Evolutionary conservation across 2,329 filamentous ascomycete species (phyloP).

Genomic region (Blumeriella jaapii): DNA sequence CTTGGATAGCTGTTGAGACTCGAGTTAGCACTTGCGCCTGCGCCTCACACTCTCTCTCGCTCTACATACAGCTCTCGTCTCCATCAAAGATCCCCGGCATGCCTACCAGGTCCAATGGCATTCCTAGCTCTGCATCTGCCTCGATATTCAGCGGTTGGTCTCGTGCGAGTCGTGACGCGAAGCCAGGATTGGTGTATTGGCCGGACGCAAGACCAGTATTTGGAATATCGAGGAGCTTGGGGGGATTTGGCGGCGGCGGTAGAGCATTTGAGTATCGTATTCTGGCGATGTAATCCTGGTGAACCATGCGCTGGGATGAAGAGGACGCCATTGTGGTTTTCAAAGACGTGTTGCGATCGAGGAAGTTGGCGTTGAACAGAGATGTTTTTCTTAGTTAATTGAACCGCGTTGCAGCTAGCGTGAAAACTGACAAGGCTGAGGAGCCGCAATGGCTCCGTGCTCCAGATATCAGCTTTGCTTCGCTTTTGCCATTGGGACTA

Average conservation of each 20-base stretch:
- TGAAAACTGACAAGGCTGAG: background rate
- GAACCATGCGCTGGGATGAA: conserved; percentile 41
- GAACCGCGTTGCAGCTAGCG: background rate
- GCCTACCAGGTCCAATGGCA: conserved; percentile 91
- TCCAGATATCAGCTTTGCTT: too few relatives aligned
- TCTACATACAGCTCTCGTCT: conserved; percentile 69
- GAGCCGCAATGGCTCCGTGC: background rate
- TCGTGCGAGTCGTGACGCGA: conserved; percentile 77
- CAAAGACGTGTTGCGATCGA: background rate
- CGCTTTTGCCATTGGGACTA: too few relatives aligned
- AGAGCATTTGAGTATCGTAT: conserved; percentile 94
- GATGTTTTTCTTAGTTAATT: background rate
- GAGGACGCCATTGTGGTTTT: conserved; percentile 19
- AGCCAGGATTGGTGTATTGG: conserved; percentile 82
- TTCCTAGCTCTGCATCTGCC: conserved; percentile 92
- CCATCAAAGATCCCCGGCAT: conserved; percentile 92
- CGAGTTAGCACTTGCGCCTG: conserved; percentile 15
- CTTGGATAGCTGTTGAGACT: conserved; percentile 58
- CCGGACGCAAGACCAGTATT: conserved; percentile 79
- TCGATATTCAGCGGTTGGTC: conserved; percentile 95
- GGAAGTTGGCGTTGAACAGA: background rate
- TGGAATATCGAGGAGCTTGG: conserved; percentile 93
- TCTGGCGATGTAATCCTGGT: conserved; percentile 95
- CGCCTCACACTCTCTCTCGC: conserved; percentile 27
- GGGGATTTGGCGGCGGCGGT: conserved; percentile 84